Base-by-base conservation (phyloP, 345 rosid species). In the Limnanthes douglasii region DNA sequence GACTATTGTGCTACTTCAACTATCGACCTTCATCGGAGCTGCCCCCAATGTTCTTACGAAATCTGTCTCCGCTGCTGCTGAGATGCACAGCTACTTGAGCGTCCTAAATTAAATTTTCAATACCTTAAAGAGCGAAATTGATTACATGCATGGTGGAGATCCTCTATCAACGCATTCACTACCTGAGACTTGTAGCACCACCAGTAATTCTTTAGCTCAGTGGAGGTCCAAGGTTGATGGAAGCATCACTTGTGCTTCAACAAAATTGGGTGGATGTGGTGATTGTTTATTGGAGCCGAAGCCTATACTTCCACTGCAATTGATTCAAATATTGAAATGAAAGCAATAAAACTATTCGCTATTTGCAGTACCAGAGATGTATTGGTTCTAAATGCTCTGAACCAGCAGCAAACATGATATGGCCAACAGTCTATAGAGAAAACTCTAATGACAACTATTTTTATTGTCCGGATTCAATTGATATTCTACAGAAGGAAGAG, bases 1-100 rank as follows among this genome's bases (percentile, higher is more conserved):
- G 62, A 78, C 41, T 60, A 78, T 38, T 78, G 92, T 54, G 84
- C 73, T 6, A 74, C 92, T 57, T 74, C 92, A 5, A 78, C 71
- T 37, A 45, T 61, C 7, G 81, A 78, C 64, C 59, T 68, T 16
- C 80, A 78, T 37, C 63, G 84, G 9, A 53, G 84, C 51, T 78
- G 84, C 50, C 61, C 67, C 15, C 66, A 54, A 3, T 74, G 92
- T 51, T 39, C 61, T 18, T 68, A 60, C 36, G 92, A 78, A 50
- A 59, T 74, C 22, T 78, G 92, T 49, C 77, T 78, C 19, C 38
- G 46, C 41, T 78, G 92, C 46, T 78, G 92, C 50, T 54, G 40
- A 59, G 39, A 33, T 36, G 61, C 68, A 11, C 59, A 31, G 32
- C 62, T 68, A 33, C 30, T 41, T 21, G 45, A 31, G 29, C 56